These are phyloP conservation scores for Alternaria atra DNA, from an alignment of 2,329 filamentous ascomycete species.

Conservation along the genomic window DNA sequence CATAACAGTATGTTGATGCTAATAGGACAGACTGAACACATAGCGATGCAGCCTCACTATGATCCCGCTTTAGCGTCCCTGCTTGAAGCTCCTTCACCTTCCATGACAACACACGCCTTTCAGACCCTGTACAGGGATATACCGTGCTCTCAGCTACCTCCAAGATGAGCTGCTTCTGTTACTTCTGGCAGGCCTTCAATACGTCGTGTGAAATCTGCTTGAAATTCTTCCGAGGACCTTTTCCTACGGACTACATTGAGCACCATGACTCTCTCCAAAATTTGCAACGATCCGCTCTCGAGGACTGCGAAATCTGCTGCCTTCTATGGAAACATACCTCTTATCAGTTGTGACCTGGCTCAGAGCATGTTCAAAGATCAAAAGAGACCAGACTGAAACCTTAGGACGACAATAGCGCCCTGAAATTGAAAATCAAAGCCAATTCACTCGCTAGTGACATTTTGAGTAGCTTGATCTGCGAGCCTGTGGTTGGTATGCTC, in stretches of 20 bases:
- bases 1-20: background rate
- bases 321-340: background rate
- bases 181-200: background rate
- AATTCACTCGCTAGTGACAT: background rate
- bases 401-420: background rate
- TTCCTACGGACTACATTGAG: background rate
- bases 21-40: background rate
- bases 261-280: background rate
- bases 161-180: background rate
- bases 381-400: background rate
- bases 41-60: background rate
- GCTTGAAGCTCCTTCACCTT: background rate
- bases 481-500: background rate
- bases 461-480: background rate
- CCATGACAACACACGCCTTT: background rate
- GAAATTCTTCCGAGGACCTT: background rate
- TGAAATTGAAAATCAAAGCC: background rate
- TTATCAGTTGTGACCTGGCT: background rate
- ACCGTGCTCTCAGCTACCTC: background rate
- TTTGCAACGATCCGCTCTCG: background rate
- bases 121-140: background rate
- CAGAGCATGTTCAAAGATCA: background rate
- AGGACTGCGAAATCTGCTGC: background rate
- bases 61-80: background rate
- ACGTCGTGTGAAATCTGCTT: background rate